These are phyloP conservation scores for Fusarium tanahbumbuense DNA, from an alignment of 2,329 filamentous ascomycete species.

Conservation along the genomic window DNA sequence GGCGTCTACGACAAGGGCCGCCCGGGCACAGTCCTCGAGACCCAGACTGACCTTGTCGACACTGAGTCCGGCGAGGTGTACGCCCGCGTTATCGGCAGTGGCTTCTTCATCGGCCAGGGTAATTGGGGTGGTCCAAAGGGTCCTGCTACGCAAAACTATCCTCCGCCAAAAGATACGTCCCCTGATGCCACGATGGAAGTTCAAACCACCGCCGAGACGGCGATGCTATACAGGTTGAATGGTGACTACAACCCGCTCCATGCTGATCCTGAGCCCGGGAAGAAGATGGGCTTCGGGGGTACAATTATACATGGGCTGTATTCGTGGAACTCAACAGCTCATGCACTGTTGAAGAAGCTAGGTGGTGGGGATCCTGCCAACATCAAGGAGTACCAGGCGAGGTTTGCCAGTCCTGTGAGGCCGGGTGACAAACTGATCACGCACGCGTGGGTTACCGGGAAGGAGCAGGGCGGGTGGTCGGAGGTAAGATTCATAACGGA, in stretches of 20 bases:
- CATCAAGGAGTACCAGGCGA: slow-evolving; percentile 57
- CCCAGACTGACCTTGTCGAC: slow-evolving; percentile 55
- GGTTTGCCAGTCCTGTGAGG: slow-evolving; percentile 60
- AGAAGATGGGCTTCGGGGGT: slow-evolving; percentile 58
- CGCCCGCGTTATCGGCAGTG: slow-evolving; percentile 53
- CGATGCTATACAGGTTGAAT: slow-evolving; percentile 58
- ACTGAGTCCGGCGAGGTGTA: slow-evolving; percentile 53
- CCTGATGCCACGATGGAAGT: slow-evolving; percentile 55
- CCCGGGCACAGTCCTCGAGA: slow-evolving; percentile 49
- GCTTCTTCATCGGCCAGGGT: slow-evolving; percentile 60
- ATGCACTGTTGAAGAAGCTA: slow-evolving; percentile 55
- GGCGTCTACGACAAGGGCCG: slow-evolving; percentile 59
- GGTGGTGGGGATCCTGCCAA: slow-evolving; percentile 55
- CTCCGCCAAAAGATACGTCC: slow-evolving; percentile 47
- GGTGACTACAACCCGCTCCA: slow-evolving; percentile 63
- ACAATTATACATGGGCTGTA: slow-evolving; percentile 60
- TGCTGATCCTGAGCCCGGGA: slow-evolving; percentile 56
- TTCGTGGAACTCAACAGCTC: slow-evolving; percentile 61
- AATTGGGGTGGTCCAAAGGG: slow-evolving; percentile 58
- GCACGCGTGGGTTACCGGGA: slow-evolving; percentile 55
- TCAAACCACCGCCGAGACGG: slow-evolving; percentile 54
- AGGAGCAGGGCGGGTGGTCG: not conserved
- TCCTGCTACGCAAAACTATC: slow-evolving; percentile 48
- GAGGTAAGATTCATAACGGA: slow-evolving; percentile 17
- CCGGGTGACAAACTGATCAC: slow-evolving; percentile 59